Evolutionary conservation across 2,329 filamentous ascomycete genomes (phyloP), one percentile per base, ranked within the genome.

Genomic region (Pseudogymnoascus sp.): DNA sequence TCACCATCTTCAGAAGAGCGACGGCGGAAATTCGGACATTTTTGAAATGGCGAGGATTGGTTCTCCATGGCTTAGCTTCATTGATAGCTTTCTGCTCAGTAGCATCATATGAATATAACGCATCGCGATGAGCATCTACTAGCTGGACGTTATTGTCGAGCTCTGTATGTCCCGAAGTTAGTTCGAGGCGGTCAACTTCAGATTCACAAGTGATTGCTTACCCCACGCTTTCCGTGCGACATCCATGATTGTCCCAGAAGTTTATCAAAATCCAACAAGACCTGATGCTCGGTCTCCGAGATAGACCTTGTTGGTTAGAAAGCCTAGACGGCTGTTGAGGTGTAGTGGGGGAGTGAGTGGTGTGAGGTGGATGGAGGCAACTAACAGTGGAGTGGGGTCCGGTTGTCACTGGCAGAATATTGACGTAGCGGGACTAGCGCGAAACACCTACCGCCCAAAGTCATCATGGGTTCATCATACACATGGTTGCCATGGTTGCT

Each of bases 1-100:
- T 97, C 67, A 95, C 91, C 94, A 99, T 99, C 78, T 99, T 99
- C 69, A 97, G 84, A 64, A 99, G 84, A 4, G 94, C 94, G 11
- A 96, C 88, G 63, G 94, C 92, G 61, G 91, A 95, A 76, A 99
- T 93, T 70, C 92, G 91, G 55, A 97, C 91, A 61, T 89, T 83
- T 74, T 93, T 95, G 83, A 97, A 99, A 80, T 97, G 87, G 75
- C 91, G 83, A 0, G 89, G 87, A 72, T 97, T 87, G 55, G 79
- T 80, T 59, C 78, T 79, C 94, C 94, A 97, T 65, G 92, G 92
- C 61, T 83, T 83, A 21, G 81, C 78, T 10, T 81, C 77, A 65
- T 81, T 82, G 67, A 89, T 82, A 38, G 81, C 77, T 72, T 88
- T 89, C 70, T 94, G 88, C 45, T 84, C 83, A 2, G 80, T 80